Base-by-base conservation (phyloP, 371 early-diverging fungal genomes). In the Gilbertella persicaria region DNA sequence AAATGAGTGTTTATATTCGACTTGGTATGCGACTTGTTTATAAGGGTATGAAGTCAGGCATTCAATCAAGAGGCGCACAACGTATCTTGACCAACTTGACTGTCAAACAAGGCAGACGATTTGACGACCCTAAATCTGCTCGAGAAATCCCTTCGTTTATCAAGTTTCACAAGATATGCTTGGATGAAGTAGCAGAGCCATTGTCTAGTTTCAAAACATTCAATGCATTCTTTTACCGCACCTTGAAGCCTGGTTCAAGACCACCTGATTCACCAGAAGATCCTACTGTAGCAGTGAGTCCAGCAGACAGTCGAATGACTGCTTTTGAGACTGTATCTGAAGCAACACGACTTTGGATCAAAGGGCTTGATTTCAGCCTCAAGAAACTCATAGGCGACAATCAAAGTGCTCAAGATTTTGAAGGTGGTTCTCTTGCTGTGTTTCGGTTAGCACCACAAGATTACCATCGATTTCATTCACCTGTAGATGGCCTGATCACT, bases 191-290 rank as follows among this genome's bases (percentile, higher is more conserved):
- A 10, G 53, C 81, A n/a, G 82, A 85, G n/a, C 88, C 92, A 0
- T 53, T 89, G 13, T 74, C 80, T 14, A 74, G 73, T 29, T 94
- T 88, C 58, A 71, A 76, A 50, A 88, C 79, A 10, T 93, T 94
- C 54, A 94, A 93, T 55, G 83, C 92, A 58, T 94, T 94, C 73
- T 93, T 93, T 63, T 92, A 90, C 68, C 83, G 95, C 25, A 85
- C 82, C 40, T 69, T 94, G 17, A 90, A 90, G 53, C 86, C 90
- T 1, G 72, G 66, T 8, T 82, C 86, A 3, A 78, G 95, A 21
- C 59, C 61, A 0, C 58, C 85, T 35, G 84, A 80, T 29, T 75
- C 75, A 0, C 80, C 82, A 5, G 82, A 78, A 10, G 78, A 91
- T 53, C 81, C 86, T 5, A 71, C 66, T 1, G 80, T 92, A 2